A percentile compares a stretch with the other conserved stretches of the same genome.
Evolutionary conservation across 805 yeast species (phyloP).

Genomic region (Torulaspora microellipsoides): DNA sequence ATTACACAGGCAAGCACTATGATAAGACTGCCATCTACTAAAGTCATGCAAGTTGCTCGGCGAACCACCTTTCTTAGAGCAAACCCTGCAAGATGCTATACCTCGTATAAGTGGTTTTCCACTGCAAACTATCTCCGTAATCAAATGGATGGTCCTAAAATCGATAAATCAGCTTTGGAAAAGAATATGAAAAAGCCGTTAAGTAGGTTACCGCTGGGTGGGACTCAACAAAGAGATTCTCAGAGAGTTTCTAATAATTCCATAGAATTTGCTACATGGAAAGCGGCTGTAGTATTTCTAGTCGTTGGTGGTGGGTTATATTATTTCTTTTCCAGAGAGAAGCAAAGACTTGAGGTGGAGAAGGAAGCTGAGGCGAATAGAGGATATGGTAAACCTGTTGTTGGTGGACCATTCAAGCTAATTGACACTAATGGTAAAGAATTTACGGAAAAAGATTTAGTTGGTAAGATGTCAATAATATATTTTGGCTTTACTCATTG

Average conservation of each 20-base stretch:
- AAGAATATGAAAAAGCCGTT: slow-evolving; percentile 50
- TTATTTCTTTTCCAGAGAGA: slow-evolving; percentile 68
- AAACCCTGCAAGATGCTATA: too few relatives aligned
- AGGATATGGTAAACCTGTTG: slow-evolving; percentile 86
- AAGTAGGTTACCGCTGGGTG: slow-evolving; percentile 77
- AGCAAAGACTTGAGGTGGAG: slow-evolving; percentile 65
- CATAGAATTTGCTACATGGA: slow-evolving; percentile 80
- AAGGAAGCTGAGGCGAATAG: slow-evolving; percentile 80
- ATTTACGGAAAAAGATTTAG: slow-evolving; percentile 73
- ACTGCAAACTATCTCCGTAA: background rate
- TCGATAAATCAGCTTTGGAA: background rate
- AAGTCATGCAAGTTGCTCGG: too few relatives aligned
- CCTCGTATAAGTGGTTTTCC: slow-evolving; percentile 1
- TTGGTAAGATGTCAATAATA: slow-evolving; percentile 75
- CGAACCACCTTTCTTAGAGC: too few relatives aligned
- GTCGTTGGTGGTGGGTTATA: slow-evolving; percentile 69
- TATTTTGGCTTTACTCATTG: slow-evolving; percentile 97
- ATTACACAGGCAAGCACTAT: too few relatives aligned
- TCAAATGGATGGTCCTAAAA: background rate
- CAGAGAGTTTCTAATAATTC: slow-evolving; percentile 16
- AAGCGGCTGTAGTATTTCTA: slow-evolving; percentile 64
- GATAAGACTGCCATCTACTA: too few relatives aligned
- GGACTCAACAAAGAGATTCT: slow-evolving; percentile 29
- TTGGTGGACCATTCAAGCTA: slow-evolving; percentile 85
- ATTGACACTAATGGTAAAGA: slow-evolving; percentile 63